Percentiles rank a stretch among this genome's conserved stretches.
Evolutionary conservation across 2,329 filamentous ascomycete species (phyloP).

Genomic region (Fusarium virguliforme): DNA sequence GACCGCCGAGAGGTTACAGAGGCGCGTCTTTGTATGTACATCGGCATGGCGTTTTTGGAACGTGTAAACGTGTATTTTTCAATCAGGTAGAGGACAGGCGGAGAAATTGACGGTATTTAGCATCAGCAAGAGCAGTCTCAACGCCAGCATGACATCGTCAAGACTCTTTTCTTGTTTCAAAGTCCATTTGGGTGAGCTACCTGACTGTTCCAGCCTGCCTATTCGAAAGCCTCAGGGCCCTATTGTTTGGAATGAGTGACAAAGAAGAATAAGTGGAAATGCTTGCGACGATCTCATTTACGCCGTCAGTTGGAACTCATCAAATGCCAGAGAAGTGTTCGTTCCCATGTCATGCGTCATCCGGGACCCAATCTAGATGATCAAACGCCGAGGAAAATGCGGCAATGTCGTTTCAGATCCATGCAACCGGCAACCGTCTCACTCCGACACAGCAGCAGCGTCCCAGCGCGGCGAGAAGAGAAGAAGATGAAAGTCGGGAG

Average conservation of each 20-base stretch:
- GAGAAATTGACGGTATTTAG: conserved; percentile 48
- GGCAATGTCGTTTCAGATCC: conserved; percentile 48
- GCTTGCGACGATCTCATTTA: conserved; percentile 24
- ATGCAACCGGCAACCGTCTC: conserved; percentile 39
- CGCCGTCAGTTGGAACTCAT: conserved; percentile 26
- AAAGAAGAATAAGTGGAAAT: conserved; percentile 35
- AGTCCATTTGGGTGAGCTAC: conserved; percentile 38
- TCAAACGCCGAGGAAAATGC: conserved; percentile 51
- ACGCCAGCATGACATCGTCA: conserved; percentile 24
- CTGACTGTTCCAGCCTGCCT: conserved; percentile 34
- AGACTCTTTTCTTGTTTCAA: conserved; percentile 10
- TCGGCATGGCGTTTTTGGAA: conserved; percentile 58
- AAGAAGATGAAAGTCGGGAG: conserved; percentile 1
- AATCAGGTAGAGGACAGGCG: conserved; percentile 51
- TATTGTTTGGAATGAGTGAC: conserved; percentile 38
- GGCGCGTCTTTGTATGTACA: conserved; percentile 56
- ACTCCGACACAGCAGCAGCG: conserved; percentile 40
- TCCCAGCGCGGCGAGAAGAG: conserved; percentile 39
- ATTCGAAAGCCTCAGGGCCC: conserved; percentile 26
- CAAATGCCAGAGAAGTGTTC: conserved; percentile 33
- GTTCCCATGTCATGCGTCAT: conserved; percentile 31
- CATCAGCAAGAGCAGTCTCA: conserved; percentile 32
- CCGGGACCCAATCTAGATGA: conserved; percentile 46
- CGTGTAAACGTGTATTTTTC: conserved; percentile 55
- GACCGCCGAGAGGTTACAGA: conserved; percentile 43